Conservation (phyloP, 1,139 yeast species). For the Keqinozyma sinolaborantium region DNA sequence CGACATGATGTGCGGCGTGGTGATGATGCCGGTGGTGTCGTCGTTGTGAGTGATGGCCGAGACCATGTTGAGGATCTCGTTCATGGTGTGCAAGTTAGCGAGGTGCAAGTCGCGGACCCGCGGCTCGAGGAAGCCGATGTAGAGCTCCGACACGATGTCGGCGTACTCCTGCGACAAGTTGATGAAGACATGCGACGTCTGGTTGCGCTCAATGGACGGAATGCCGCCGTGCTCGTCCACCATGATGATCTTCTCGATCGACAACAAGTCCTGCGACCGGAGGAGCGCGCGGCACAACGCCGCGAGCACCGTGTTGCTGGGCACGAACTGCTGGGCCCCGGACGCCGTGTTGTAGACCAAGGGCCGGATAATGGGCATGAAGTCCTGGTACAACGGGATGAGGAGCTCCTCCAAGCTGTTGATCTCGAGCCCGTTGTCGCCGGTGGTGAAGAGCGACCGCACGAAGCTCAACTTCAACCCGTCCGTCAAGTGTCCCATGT, state of each 20-base stretch:
- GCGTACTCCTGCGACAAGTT: conserved; percentile 81
- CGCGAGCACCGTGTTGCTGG: conserved; percentile 30
- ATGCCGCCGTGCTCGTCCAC: conserved; percentile 85
- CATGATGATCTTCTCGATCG: conserved; percentile 77
- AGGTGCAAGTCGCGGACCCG: conserved; percentile 48
- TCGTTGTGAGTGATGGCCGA: conserved; percentile 30
- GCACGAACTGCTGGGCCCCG: conserved; percentile 24
- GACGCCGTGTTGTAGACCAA: conserved; percentile 42
- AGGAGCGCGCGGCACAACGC: conserved; percentile 26
- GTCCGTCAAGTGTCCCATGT: conserved; percentile 22
- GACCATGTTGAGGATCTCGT: conserved; percentile 31
- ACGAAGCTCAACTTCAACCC: conserved; percentile 24
- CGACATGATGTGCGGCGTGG: conserved; percentile 43
- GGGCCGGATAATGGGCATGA: conserved; percentile 63
- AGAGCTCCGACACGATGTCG: conserved; percentile 60
- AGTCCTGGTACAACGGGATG: conserved; percentile 41
- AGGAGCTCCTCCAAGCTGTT: conserved; percentile 31
- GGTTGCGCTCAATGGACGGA: conserved; percentile 78
- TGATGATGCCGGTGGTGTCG: conserved; percentile 43
- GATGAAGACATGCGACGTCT: conserved; percentile 83
- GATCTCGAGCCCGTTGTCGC: conserved; percentile 11
- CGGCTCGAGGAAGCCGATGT: conserved; percentile 48
- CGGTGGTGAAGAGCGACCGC: conserved; percentile 24
- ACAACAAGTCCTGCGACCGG: conserved; percentile 28
- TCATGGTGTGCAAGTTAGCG: conserved; percentile 52